Conservation (phyloP, 106 monocot genomes). For the Amphibolis antarctica region DNA sequence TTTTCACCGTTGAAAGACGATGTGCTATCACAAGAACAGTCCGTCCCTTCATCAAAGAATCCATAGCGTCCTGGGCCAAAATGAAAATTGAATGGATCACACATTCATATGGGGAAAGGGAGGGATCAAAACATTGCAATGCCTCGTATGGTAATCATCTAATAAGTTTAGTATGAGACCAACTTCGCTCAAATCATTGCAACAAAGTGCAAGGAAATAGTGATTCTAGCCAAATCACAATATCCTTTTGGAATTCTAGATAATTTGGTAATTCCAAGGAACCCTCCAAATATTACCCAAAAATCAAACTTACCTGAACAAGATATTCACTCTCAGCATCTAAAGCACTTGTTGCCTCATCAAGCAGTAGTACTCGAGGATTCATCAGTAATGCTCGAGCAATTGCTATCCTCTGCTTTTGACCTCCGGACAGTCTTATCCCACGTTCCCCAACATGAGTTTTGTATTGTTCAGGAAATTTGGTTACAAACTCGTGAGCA, state of each 20-base stretch:
- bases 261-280: background rate
- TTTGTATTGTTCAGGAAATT: slow-evolving; percentile 87
- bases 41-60: slow-evolving; percentile 90
- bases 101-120: background rate
- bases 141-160: background rate
- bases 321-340: slow-evolving; percentile 99
- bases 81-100: background rate
- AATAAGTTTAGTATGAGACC: background rate
- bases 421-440: slow-evolving; percentile 87
- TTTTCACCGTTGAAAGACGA: slow-evolving; percentile 88
- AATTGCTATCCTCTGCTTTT: slow-evolving; percentile 93
- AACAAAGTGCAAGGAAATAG: no score
- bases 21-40: slow-evolving; percentile 98
- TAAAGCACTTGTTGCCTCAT: slow-evolving; percentile 72
- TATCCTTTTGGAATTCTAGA: background rate
- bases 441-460: slow-evolving; percentile 77
- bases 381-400: slow-evolving; percentile 75
- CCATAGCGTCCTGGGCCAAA: slow-evolving; percentile 84
- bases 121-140: background rate
- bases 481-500: slow-evolving; percentile 83
- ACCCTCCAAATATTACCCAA: background rate
- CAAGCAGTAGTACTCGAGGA: slow-evolving; percentile 50
- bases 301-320: slow-evolving; percentile 52
- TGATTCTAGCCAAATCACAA: no score
- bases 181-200: no score